Conservation (phyloP, 352 stramenopile genomes). For the Pythium vanterpoolii region DNA sequence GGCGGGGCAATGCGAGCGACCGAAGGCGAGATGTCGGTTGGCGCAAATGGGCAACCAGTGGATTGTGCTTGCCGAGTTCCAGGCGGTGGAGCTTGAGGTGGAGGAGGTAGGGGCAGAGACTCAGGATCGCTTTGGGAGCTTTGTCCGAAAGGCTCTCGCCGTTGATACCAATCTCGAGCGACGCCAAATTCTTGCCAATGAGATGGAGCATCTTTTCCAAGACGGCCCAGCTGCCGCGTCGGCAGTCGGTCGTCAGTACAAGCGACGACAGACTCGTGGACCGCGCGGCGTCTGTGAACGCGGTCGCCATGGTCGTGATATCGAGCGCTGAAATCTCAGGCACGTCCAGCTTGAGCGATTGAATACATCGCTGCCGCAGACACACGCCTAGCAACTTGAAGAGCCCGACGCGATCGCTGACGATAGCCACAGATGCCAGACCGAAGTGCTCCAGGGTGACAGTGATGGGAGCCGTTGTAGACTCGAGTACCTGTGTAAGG, state of each 20-base stretch:
- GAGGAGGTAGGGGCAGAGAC: background rate
- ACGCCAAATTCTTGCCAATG: background rate
- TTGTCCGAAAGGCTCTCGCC: background rate
- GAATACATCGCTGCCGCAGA: background rate
- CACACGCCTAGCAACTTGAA: constrained; percentile 6
- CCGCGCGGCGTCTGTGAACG: background rate
- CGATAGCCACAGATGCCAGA: background rate
- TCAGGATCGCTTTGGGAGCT: background rate
- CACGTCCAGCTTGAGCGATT: constrained; percentile 10
- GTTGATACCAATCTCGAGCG: constrained; percentile 12
- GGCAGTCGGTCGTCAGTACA: constrained; percentile 5
- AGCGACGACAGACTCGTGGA: background rate
- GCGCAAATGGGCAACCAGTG: background rate
- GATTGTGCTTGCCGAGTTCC: background rate
- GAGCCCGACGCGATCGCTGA: background rate
- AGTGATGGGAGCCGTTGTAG: background rate
- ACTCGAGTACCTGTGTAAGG: background rate
- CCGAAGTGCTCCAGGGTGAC: background rate
- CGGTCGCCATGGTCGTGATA: background rate
- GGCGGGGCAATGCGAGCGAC: background rate
- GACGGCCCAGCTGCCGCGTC: constrained; percentile 2
- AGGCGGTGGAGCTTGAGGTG: constrained; percentile 5
- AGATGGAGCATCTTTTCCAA: background rate
- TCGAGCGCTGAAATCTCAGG: background rate
- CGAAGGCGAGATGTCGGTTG: background rate